phyloP scores from a whole-genome alignment of 331 rosid genomes.

The Telfairia occidentalis region DNA sequence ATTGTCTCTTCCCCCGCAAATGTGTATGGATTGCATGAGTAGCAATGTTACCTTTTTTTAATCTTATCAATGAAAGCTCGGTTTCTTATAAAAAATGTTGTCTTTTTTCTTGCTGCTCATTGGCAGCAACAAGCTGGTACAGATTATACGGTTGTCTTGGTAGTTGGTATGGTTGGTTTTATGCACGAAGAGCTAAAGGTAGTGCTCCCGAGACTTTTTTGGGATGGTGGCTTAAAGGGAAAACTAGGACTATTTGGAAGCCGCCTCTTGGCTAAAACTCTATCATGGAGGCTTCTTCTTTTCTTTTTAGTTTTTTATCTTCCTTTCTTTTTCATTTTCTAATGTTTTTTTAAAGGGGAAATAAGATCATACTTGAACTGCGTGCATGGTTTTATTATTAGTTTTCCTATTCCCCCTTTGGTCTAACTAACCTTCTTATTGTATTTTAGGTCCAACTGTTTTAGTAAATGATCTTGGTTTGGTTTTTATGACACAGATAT shows the following conservation, averaged over 20 bases:
- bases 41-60: no score
- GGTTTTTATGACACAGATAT: conserved; percentile 31
- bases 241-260: no score
- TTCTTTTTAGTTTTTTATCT: neutral
- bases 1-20: neutral
- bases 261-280: neutral
- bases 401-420: neutral
- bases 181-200: no score
- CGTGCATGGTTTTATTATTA: neutral
- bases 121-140: no score
- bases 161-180: no score
- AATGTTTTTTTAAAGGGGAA: neutral
- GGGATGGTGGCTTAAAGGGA: no score
- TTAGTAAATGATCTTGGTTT: neutral
- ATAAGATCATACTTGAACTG: neutral
- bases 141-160: no score
- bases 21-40: neutral
- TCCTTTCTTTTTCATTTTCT: neutral
- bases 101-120: no score
- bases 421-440: neutral
- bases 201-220: no score
- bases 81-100: no score
- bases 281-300: neutral
- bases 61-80: no score
- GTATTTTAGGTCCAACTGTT: neutral